Percentiles rank a stretch among this genome's conserved stretches.
phyloP scores from a whole-genome alignment of 176 grass and related monocot genomes.

The Juncus inflexus region DNA sequence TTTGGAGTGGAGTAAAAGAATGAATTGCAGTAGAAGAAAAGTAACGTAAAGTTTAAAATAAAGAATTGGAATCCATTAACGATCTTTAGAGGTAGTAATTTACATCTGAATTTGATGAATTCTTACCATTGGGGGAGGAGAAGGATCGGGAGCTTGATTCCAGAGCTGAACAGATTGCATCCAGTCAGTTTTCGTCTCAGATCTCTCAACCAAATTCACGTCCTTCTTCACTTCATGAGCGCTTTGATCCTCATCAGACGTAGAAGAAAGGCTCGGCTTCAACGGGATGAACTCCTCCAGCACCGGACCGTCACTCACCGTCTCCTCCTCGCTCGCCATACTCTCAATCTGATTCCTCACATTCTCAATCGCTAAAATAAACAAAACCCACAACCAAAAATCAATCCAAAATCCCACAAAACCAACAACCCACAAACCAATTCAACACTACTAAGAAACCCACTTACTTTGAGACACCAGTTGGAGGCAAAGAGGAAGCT shows the following conservation, averaged over 20 bases:
- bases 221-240: conserved; percentile 21
- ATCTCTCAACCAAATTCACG: neutral
- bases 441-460: neutral
- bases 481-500: conserved; percentile 77
- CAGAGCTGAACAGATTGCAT: conserved; percentile 78
- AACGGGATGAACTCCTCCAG: conserved; percentile 95
- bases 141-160: conserved; percentile 31
- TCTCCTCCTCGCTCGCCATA: conserved; percentile 46
- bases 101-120: too few species aligned
- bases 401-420: neutral
- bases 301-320: conserved; percentile 47
- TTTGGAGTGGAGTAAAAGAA: too few species aligned
- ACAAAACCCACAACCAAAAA: neutral
- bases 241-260: conserved; percentile 34
- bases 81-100: too few species aligned
- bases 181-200: conserved; percentile 47
- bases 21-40: too few species aligned
- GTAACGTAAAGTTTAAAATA: too few species aligned
- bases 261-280: conserved; percentile 62
- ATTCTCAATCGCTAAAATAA: conserved; percentile 56
- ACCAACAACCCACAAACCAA: neutral
- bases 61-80: too few species aligned
- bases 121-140: conserved; percentile 25
- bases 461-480: conserved; percentile 66
- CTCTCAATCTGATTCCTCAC: conserved; percentile 47